These are phyloP conservation scores for Rhodomyrtus psidioides DNA, from an alignment of 441 rosid species.

Conservation along the genomic window DNA sequence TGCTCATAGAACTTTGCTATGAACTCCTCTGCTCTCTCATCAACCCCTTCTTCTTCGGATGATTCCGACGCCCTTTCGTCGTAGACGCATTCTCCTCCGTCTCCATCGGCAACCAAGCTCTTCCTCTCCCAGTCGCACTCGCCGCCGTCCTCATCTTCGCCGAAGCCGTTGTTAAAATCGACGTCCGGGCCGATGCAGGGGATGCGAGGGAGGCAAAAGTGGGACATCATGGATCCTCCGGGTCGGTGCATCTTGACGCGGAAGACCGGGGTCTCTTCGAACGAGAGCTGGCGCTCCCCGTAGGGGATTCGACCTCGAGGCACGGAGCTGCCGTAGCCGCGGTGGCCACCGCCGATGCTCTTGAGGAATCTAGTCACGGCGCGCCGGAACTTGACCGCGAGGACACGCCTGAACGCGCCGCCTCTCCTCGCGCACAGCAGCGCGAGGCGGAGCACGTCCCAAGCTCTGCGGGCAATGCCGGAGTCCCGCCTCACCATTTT, in stretches of 20 bases:
- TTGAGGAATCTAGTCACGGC: slow-evolving; percentile 41
- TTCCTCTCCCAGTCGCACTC: slow-evolving; percentile 14
- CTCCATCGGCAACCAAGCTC: slow-evolving; percentile 16
- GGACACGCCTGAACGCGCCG: slow-evolving; percentile 42
- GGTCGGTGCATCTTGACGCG: slow-evolving; percentile 66
- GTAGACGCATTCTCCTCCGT: not conserved
- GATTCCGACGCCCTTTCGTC: slow-evolving; percentile 11
- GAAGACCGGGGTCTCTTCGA: slow-evolving; percentile 70
- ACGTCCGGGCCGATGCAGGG: slow-evolving; percentile 62
- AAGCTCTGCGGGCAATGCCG: slow-evolving; percentile 24
- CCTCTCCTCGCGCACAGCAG: slow-evolving; percentile 75
- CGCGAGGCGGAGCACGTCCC: slow-evolving; percentile 56
- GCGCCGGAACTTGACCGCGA: slow-evolving; percentile 41
- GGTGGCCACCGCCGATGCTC: slow-evolving; percentile 14
- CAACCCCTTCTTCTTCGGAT: slow-evolving; percentile 50
- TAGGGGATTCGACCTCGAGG: slow-evolving; percentile 16
- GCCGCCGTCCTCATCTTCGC: slow-evolving; percentile 6
- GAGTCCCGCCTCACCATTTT: slow-evolving; percentile 28
- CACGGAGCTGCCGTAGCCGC: not conserved
- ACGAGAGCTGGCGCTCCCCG: slow-evolving; percentile 71
- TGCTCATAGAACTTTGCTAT: slow-evolving; percentile 66
- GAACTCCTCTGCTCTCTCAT: slow-evolving; percentile 77
- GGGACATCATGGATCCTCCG: slow-evolving; percentile 46
- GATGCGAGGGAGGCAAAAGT: slow-evolving; percentile 9
- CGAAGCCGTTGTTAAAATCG: slow-evolving; percentile 48